Evolutionary conservation across 2,329 filamentous ascomycete species (phyloP).

Genomic region (Tolypocladium pustulatum): DNA sequence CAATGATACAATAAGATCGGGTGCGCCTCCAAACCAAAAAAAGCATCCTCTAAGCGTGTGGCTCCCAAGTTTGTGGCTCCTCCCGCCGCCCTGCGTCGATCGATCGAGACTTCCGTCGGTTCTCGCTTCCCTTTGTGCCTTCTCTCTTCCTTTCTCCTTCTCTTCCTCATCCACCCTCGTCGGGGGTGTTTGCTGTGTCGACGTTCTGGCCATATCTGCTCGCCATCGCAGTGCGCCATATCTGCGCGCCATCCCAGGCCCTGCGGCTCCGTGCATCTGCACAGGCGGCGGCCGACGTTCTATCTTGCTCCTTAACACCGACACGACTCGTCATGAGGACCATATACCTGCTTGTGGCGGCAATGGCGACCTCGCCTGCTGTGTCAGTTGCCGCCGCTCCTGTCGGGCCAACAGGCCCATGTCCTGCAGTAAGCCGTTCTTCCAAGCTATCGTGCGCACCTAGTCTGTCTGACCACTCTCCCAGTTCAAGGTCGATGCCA

Average conservation of each 20-base stretch:
- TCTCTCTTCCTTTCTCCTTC: not conserved
- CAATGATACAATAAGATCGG: not conserved
- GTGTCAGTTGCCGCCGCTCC: slow-evolving; percentile 11
- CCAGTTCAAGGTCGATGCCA: slow-evolving; percentile 26
- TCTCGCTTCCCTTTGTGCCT: not conserved
- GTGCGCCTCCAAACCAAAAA: not conserved
- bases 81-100: not conserved
- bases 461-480: not conserved
- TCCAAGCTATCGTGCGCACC: not conserved
- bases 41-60: not conserved
- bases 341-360: not conserved
- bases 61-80: not conserved
- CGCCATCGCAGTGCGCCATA: no score
- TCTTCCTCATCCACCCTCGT: not conserved
- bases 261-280: not conserved
- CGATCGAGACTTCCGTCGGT: not conserved
- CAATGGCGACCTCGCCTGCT: slow-evolving; percentile 8
- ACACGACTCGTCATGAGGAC: slow-evolving; percentile 3
- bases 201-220: not conserved
- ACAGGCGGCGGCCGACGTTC: not conserved
- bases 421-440: slow-evolving; percentile 17
- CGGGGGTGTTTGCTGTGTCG: not conserved
- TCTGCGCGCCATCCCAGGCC: not conserved
- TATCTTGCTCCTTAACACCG: not conserved
- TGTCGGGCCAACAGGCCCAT: slow-evolving; percentile 22